phyloP scores from a whole-genome alignment of 2,329 filamentous ascomycete species.

The Trichoderma cornu-damae region DNA sequence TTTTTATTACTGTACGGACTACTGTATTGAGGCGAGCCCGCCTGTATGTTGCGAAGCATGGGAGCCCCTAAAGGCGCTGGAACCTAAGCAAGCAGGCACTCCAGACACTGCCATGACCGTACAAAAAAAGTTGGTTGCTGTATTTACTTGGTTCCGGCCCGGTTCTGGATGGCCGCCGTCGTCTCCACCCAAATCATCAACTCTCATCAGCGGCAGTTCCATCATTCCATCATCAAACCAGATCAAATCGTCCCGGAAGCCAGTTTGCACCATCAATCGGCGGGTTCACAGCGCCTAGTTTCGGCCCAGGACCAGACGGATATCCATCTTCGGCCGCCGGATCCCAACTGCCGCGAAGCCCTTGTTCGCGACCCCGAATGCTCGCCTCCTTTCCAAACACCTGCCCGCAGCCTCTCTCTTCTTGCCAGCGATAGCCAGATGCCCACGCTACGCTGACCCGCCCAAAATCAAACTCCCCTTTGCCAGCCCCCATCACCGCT shows the following conservation, averaged over 20 bases:
- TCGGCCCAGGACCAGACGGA: not conserved
- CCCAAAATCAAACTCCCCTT: slow-evolving; percentile 17
- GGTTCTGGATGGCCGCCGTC: too few relatives aligned
- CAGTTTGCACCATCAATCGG: slow-evolving; percentile 6
- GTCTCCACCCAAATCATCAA: slow-evolving; percentile 15
- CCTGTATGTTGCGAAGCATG: not conserved
- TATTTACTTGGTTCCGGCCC: too few relatives aligned
- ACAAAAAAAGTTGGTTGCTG: too few relatives aligned
- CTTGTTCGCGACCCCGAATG: not conserved
- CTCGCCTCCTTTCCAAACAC: slow-evolving; percentile 5
- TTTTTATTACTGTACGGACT: too few relatives aligned
- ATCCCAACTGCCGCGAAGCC: not conserved
- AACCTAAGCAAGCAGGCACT: too few relatives aligned
- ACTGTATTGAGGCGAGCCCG: slow-evolving; percentile 4
- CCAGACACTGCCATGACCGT: too few relatives aligned
- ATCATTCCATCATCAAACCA: slow-evolving; percentile 3
- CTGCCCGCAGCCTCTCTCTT: not conserved
- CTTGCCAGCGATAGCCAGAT: slow-evolving; percentile 6
- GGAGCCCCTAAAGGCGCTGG: slow-evolving; percentile 9
- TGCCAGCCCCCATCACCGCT: slow-evolving; percentile 18
- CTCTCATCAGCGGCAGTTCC: slow-evolving; percentile 14
- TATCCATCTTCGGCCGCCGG: not conserved
- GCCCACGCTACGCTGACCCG: slow-evolving; percentile 18
- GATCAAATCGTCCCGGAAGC: slow-evolving; percentile 1
- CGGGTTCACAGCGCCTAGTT: not conserved